These are phyloP conservation scores for Euphorbia tirucalli DNA, from an alignment of 345 rosid genomes.

Conservation along the genomic window DNA sequence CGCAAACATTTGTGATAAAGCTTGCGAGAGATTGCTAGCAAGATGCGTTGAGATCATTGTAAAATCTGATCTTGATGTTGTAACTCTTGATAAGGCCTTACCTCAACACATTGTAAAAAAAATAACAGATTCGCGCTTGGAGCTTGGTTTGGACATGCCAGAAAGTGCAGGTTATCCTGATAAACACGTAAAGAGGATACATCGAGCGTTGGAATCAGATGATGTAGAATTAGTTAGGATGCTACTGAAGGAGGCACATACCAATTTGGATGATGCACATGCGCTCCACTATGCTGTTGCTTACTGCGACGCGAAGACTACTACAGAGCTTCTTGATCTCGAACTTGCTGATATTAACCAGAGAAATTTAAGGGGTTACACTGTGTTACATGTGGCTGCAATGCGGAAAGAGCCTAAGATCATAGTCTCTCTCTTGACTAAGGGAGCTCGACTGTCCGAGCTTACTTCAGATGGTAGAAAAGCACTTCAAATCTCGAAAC, in stretches of 20 bases:
- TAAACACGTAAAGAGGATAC: slow-evolving; percentile 60
- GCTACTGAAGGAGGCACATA: slow-evolving; percentile 67
- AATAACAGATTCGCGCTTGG: slow-evolving; percentile 41
- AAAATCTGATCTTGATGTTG: slow-evolving; percentile 55
- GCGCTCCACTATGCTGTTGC: slow-evolving; percentile 87
- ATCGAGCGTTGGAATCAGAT: slow-evolving; percentile 77
- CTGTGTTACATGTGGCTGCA: slow-evolving; percentile 79
- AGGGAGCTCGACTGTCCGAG: slow-evolving; percentile 69
- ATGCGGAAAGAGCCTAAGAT: slow-evolving; percentile 77
- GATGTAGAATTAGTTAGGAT: slow-evolving; percentile 79
- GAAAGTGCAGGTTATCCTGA: slow-evolving; percentile 36
- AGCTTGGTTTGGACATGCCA: slow-evolving; percentile 36
- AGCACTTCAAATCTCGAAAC: slow-evolving; percentile 64
- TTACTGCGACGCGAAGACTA: slow-evolving; percentile 71
- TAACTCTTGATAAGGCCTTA: slow-evolving; percentile 62
- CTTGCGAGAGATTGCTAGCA: slow-evolving; percentile 48
- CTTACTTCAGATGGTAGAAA: slow-evolving; percentile 71
- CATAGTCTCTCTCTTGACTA: slow-evolving; percentile 63
- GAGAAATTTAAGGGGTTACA: slow-evolving; percentile 62
- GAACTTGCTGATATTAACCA: slow-evolving; percentile 65
- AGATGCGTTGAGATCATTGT: slow-evolving; percentile 51
- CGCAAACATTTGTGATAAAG: slow-evolving; percentile 48
- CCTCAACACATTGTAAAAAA: slow-evolving; percentile 50
- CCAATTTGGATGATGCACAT: slow-evolving; percentile 60
- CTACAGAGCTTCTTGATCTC: slow-evolving; percentile 67